Conservation (phyloP, 2,329 filamentous ascomycete species). For the Dactylella cylindrospora region DNA sequence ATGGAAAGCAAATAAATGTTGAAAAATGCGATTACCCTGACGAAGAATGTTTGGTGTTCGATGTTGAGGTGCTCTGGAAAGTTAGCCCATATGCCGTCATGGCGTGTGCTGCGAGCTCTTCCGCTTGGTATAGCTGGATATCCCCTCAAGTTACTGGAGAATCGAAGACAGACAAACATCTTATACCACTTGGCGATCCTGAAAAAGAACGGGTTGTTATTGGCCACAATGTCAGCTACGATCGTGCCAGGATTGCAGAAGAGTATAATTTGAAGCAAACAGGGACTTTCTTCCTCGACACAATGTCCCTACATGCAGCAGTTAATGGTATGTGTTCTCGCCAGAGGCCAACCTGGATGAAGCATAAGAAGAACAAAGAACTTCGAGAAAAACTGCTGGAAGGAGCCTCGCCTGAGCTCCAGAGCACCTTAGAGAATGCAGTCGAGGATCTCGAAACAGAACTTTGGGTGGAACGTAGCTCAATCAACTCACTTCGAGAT, state of each 20-base stretch:
- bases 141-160: slow-evolving; percentile 92
- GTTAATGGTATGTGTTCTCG: slow-evolving; percentile 99
- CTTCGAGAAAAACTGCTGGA: slow-evolving; percentile 75
- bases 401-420: slow-evolving; percentile 65
- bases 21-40: slow-evolving; percentile 68
- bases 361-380: slow-evolving; percentile 86
- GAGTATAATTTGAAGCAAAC: slow-evolving; percentile 85
- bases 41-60: slow-evolving; percentile 77
- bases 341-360: slow-evolving; percentile 96
- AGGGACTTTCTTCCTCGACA: slow-evolving; percentile 85
- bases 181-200: slow-evolving; percentile 83
- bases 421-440: slow-evolving; percentile 68
- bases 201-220: slow-evolving; percentile 73
- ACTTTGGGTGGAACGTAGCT: slow-evolving; percentile 91
- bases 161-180: slow-evolving; percentile 71
- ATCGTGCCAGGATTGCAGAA: slow-evolving; percentile 81
- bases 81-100: slow-evolving; percentile 90
- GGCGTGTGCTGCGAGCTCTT: slow-evolving; percentile 88
- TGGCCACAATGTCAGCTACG: slow-evolving; percentile 94
- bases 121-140: slow-evolving; percentile 94
- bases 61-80: slow-evolving; percentile 96
- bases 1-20: slow-evolving; percentile 3
- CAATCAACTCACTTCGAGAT: slow-evolving; percentile 89
- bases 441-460: slow-evolving; percentile 84
- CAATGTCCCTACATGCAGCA: slow-evolving; percentile 96